phyloP scores from a whole-genome alignment of 257 asterid genomes.

The Thymus mandschuricus region DNA sequence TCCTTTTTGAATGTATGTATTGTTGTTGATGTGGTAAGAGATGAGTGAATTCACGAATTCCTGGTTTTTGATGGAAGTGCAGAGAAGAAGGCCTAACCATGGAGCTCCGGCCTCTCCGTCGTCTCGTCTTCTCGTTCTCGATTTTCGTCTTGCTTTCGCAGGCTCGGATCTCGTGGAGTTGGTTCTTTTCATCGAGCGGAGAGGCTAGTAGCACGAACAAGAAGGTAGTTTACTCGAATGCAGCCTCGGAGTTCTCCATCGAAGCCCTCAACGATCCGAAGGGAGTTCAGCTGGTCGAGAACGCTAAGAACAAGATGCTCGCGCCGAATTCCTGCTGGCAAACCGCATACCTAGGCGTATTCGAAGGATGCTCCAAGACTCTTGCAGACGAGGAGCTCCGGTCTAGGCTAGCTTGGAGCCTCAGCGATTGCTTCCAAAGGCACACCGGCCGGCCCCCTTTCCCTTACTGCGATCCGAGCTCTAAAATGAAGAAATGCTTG shows the following conservation, averaged over 20 bases:
- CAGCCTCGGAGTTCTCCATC: slow-evolving; percentile 66
- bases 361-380: slow-evolving; percentile 60
- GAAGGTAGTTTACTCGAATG: slow-evolving; percentile 7
- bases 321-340: slow-evolving; percentile 66
- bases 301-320: slow-evolving; percentile 54
- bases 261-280: slow-evolving; percentile 48
- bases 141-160: slow-evolving; percentile 43
- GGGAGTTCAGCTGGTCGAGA: slow-evolving; percentile 56
- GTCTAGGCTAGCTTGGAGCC: slow-evolving; percentile 86
- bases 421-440: slow-evolving; percentile 77
- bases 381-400: slow-evolving; percentile 67
- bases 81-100: slow-evolving; percentile 30
- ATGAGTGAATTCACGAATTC: not conserved
- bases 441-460: slow-evolving; percentile 68
- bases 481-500: slow-evolving; percentile 52
- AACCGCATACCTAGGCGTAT: slow-evolving; percentile 55
- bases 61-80: slow-evolving; percentile 11
- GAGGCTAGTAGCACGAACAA: slow-evolving; percentile 16
- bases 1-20: too few relatives aligned
- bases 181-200: slow-evolving; percentile 42
- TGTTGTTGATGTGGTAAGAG: not conserved
- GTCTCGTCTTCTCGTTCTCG: slow-evolving; percentile 21
- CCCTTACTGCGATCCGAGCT: slow-evolving; percentile 58
- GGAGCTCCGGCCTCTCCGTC: not conserved
- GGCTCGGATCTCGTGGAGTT: slow-evolving; percentile 41